phyloP scores from a whole-genome alignment of 148 eudicot genomes.

The Chenopodium suecicum region DNA sequence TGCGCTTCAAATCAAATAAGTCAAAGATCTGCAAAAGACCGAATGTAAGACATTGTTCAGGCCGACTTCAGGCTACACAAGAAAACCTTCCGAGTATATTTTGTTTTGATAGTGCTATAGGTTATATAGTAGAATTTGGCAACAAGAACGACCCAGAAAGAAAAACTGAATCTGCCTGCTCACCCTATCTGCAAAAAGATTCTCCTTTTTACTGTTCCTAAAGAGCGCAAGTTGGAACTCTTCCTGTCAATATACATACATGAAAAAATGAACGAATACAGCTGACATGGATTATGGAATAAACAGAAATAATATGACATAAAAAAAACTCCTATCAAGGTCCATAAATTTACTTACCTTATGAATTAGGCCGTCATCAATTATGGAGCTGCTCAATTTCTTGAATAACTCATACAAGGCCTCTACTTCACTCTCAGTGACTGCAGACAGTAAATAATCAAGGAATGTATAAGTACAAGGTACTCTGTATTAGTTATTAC shows the following conservation, averaged over 20 bases:
- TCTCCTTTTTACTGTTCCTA: conserved; percentile 65
- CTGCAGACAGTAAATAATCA: conserved; percentile 37
- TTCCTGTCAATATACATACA: conserved; percentile 48
- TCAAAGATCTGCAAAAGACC: conserved; percentile 62
- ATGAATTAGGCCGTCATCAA: conserved; percentile 87
- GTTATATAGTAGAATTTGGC: neutral
- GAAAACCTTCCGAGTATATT: neutral
- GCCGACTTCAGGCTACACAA: neutral
- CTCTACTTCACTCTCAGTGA: conserved; percentile 86
- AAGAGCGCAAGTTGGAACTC: conserved; percentile 91
- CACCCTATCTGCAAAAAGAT: conserved; percentile 91
- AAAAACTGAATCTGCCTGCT: conserved; percentile 20
- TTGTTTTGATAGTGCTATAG: neutral
- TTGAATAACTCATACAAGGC: conserved; percentile 73
- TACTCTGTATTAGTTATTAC: no score
- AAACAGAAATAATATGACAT: neutral
- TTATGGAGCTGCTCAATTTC: conserved; percentile 84
- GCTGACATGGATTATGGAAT: neutral
- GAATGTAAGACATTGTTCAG: neutral
- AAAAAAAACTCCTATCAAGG: neutral
- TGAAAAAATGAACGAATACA: neutral
- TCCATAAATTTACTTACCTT: conserved; percentile 47
- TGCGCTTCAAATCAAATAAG: conserved; percentile 70
- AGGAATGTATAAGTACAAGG: neutral
- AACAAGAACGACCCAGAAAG: neutral